These are phyloP conservation scores for Phlegmacium glaucopus DNA, from an alignment of 768 basidiomycete genomes.

Conservation along the genomic window DNA sequence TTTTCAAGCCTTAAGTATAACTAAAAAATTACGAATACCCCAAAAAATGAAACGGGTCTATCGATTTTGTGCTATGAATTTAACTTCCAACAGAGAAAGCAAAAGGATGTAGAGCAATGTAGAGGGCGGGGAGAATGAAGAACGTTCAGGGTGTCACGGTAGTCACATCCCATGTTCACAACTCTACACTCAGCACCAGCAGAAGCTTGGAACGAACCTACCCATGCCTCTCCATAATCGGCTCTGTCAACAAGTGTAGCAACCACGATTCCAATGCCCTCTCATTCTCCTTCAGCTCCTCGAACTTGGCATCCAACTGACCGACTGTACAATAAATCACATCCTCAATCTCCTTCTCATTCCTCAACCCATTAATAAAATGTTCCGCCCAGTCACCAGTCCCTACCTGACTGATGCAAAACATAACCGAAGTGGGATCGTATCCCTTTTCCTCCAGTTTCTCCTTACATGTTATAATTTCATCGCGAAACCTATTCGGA, in stretches of 20 bases:
- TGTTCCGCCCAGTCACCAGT: neutral
- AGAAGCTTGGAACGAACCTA: no score
- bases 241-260: slow-evolving; percentile 6
- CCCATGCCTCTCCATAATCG: slow-evolving; percentile 1
- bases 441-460: slow-evolving; percentile 3
- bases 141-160: no score
- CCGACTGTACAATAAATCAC: slow-evolving; percentile 14
- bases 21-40: no score
- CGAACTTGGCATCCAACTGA: slow-evolving; percentile 13
- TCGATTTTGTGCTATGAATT: no score
- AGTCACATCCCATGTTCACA: no score
- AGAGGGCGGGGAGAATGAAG: no score
- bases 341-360: slow-evolving; percentile 5
- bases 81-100: no score
- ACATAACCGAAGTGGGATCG: slow-evolving; percentile 12
- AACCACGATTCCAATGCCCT: slow-evolving; percentile 13
- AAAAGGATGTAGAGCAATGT: no score
- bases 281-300: slow-evolving; percentile 12
- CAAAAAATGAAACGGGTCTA: no score
- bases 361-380: slow-evolving; percentile 6
- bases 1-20: no score
- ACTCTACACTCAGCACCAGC: no score
- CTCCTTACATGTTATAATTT: slow-evolving; percentile 10
- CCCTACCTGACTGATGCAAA: slow-evolving; percentile 15
- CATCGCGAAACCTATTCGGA: slow-evolving; percentile 1